phyloP scores from a whole-genome alignment of 1,139 yeast genomes.

The Waltiozyma sp. region DNA sequence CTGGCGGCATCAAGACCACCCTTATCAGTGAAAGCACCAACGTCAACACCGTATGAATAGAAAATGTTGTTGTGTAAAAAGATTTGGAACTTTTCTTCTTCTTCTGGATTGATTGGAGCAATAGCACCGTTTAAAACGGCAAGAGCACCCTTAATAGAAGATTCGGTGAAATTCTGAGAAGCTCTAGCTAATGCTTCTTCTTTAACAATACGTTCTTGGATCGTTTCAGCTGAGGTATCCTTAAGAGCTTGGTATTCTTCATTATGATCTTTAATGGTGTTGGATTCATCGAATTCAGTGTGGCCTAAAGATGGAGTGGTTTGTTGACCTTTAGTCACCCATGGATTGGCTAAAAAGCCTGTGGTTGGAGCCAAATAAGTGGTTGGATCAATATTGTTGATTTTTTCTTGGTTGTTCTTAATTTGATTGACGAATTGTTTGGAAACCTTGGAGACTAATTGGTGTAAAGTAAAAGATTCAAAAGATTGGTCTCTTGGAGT shows the following conservation, averaged over 20 bases:
- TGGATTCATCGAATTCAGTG: slow-evolving; percentile 47
- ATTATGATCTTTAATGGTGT: slow-evolving; percentile 67
- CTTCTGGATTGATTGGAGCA: slow-evolving; percentile 71
- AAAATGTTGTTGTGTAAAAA: slow-evolving; percentile 77
- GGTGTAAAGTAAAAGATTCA: slow-evolving; percentile 24
- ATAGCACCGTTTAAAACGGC: slow-evolving; percentile 66
- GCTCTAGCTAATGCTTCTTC: slow-evolving; percentile 67
- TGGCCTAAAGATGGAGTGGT: slow-evolving; percentile 49
- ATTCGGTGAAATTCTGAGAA: slow-evolving; percentile 66
- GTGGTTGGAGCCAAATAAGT: slow-evolving; percentile 51
- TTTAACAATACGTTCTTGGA: slow-evolving; percentile 62
- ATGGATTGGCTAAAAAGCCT: slow-evolving; percentile 56
- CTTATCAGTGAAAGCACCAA: slow-evolving; percentile 48
- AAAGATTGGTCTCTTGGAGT: slow-evolving; percentile 27
- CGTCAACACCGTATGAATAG: slow-evolving; percentile 71
- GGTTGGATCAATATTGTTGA: slow-evolving; percentile 40
- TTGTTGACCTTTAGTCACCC: slow-evolving; percentile 36
- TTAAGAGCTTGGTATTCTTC: slow-evolving; percentile 78
- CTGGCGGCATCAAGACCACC: slow-evolving; percentile 89
- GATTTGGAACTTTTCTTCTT: slow-evolving; percentile 46
- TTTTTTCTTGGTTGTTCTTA: slow-evolving; percentile 26
- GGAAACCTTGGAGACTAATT: slow-evolving; percentile 23
- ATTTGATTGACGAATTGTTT: slow-evolving; percentile 28
- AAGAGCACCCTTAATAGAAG: slow-evolving; percentile 74
- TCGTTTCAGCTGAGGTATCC: slow-evolving; percentile 48